Evolutionary conservation across 2,329 filamentous ascomycete species (phyloP), one percentile per base, ranked within the genome.

Genomic region (Cytospora piceae): DNA sequence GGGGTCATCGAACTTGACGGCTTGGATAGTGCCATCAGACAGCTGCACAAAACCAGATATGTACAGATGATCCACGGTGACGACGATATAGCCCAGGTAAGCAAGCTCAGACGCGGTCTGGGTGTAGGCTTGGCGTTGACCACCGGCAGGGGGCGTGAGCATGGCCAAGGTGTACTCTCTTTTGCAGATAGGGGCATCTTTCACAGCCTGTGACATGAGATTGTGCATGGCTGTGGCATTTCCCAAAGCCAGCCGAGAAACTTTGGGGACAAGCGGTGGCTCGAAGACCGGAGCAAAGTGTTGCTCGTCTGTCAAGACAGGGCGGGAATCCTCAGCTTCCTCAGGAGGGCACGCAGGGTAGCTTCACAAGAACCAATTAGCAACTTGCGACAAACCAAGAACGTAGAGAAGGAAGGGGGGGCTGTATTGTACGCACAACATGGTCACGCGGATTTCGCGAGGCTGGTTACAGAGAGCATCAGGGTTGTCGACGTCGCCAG

Each of bases 51-150:
- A 63, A 22, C 63, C 59, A 7, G 66, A 68, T 5, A 66, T n/a
- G 42, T 49, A 61, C 12, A 58, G 29, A 27, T 59, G 57, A 17
- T 68, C 66, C 12, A 68, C 60, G 20, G 66, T 60, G 20, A 66
- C 34, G 9, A 61, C 66, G 14, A 68, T 34, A 12, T 59, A 24
- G 27, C 60, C 58, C 24, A 24, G 17, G 20, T 59, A 59, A 31
- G 66, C 66, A 60, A 61, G 58, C 14, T 68, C 63, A 53, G 59
- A 52, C 37, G 66, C 66, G 15, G 27, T 24, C 59, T 68, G 66
- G 7, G 66, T 63, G 22, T 68, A 68, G 9, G 59, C 51, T 63
- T 66, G 66, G 32, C 63, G 63, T 56, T 68, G 66, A 53, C 59
- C 60, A 32, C 63, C 59, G 3, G 27, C 56, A 15, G 60, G 39